Evolutionary conservation across 495 filamentous ascomycete species (phyloP), one percentile per base, ranked within the genome.

Genomic region (Aspergillus diversus): DNA sequence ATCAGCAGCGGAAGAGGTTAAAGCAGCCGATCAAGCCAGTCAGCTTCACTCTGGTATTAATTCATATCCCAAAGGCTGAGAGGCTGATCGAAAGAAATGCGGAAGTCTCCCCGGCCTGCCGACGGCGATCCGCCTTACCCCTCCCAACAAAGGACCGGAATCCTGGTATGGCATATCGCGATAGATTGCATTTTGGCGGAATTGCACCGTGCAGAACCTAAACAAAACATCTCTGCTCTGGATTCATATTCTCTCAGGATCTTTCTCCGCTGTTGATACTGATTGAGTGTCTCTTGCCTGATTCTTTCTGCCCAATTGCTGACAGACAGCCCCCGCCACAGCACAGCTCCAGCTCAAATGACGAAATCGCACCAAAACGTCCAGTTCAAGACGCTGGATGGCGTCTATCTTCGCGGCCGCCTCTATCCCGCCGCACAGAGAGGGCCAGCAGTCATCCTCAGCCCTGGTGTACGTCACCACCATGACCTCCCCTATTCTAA

Each of bases 361-460:
- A n/a, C 53, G 16, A 11, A 35, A 21, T 21, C 33, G 4, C 16
- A 21, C 37, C 54, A 57, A 21, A 16, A 43, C 16, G n/a, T 57
- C 11, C n/a, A 57, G 16, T 57, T 42, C 35, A 17, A 42, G 54
- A 57, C 54, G 4, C 34, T 57, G 7, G 35, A 43, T 35, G 54
- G 54, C 2, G 5, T 43, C 21, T 27, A 7, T 27, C n/a, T 57
- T 6, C 54, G 54, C 3, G 54, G 54, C 15, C 21, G 54, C 13
- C 54, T 57, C 9, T 57, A 43, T 31, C 34, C 34, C 6, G 54
- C 54, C 34, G 5, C 34, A 9, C n/a, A 43, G 27, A 12, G 34
- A n/a, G 54, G 15, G n/a, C 54, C 54, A 27, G 54, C 32, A 11
- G 32, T 57, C 5, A 57, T 57, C 37, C 6, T 57, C 1, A 37